Evolutionary conservation across 768 basidiomycete genomes (phyloP).

Genomic region (Ramaria sp.): DNA sequence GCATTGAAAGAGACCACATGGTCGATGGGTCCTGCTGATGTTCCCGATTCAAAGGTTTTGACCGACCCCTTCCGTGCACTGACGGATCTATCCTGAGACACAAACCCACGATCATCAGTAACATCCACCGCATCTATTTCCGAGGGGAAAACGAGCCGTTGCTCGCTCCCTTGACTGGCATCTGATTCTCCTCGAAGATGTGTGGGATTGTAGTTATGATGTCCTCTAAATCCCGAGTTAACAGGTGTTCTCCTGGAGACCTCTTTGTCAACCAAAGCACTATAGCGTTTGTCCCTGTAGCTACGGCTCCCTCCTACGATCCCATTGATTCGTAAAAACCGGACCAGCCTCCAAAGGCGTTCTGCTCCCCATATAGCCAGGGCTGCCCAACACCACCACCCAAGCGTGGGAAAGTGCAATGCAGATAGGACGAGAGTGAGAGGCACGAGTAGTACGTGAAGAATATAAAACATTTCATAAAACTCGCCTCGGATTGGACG

Average conservation of each 20-base stretch:
- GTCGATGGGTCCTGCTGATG: background rate
- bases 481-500: constrained; percentile 37
- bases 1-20: background rate
- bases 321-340: constrained; percentile 53
- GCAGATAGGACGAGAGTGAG: constrained; percentile 48
- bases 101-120: background rate
- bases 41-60: constrained; percentile 3
- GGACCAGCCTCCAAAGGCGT: constrained; percentile 40
- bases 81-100: background rate
- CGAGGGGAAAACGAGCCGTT: background rate
- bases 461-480: constrained; percentile 56
- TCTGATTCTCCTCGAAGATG: background rate
- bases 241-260: background rate
- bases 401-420: constrained; percentile 55
- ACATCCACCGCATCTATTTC: background rate
- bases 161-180: background rate
- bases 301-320: constrained; percentile 24
- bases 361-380: constrained; percentile 54
- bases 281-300: background rate
- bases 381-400: constrained; percentile 60
- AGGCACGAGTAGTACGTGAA: constrained; percentile 54
- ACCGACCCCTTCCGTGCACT: background rate
- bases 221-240: background rate
- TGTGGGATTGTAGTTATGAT: background rate
- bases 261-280: background rate